These are phyloP conservation scores for Candida silvicultrix DNA, from an alignment of 805 yeast species.

Conservation along the genomic window DNA sequence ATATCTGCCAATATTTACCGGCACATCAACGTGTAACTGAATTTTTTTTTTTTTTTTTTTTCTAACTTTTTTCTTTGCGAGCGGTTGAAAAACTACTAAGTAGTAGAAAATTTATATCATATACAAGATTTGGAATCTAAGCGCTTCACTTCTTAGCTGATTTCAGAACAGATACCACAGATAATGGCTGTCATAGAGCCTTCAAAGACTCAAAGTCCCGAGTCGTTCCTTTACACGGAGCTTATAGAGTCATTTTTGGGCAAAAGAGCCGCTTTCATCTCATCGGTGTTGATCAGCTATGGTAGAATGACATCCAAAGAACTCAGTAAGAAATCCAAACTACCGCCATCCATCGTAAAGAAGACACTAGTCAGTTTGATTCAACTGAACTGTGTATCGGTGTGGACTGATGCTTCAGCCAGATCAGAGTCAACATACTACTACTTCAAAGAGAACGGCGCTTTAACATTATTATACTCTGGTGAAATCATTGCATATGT, in stretches of 20 bases:
- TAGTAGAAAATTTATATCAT: neutral
- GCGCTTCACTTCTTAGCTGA: too few relatives aligned
- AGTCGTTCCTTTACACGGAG: slow-evolving; percentile 50
- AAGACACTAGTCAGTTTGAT: slow-evolving; percentile 68
- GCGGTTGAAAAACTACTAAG: neutral
- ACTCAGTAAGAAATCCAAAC: slow-evolving; percentile 36
- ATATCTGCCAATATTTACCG: neutral
- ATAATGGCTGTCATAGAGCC: slow-evolving; percentile 7
- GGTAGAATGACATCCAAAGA: slow-evolving; percentile 62
- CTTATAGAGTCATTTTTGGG: slow-evolving; percentile 57
- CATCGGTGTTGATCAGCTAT: slow-evolving; percentile 53
- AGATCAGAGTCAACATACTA: slow-evolving; percentile 38
- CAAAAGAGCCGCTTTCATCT: slow-evolving; percentile 60
- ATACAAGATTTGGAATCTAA: too few relatives aligned
- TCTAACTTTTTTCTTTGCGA: neutral
- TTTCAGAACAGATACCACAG: neutral
- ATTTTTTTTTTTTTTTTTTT: neutral
- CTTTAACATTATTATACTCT: slow-evolving; percentile 58
- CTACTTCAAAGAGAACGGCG: slow-evolving; percentile 56
- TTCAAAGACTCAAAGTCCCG: slow-evolving; percentile 53
- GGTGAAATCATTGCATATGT: slow-evolving; percentile 66
- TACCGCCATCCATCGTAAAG: slow-evolving; percentile 48
- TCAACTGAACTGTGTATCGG: slow-evolving; percentile 70
- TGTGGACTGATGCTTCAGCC: slow-evolving; percentile 43
- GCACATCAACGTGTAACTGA: neutral